Evolutionary conservation across 2,329 filamentous ascomycete genomes (phyloP).

Genomic region (Aspergillus carbonarius): DNA sequence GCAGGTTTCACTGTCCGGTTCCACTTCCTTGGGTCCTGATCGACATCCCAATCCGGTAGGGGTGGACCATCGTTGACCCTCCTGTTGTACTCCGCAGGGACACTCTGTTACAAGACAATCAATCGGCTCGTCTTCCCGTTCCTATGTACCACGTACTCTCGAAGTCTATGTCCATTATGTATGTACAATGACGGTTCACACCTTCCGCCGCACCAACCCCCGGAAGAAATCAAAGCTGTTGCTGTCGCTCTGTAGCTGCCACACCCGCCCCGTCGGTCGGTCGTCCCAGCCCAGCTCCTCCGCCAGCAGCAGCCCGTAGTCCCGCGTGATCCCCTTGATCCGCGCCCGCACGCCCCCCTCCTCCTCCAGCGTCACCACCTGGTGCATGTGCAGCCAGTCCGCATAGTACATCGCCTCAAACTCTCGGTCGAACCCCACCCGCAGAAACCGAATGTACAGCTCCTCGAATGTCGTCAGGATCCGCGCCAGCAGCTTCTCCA

Average conservation of each 20-base stretch:
- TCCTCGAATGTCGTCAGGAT: conserved; percentile 76
- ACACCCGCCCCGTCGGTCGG: conserved; percentile 71
- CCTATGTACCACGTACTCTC: neutral
- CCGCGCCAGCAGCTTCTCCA: conserved; percentile 78
- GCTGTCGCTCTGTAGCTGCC: conserved; percentile 88
- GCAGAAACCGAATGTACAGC: conserved; percentile 72
- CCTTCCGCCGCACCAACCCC: conserved; percentile 78
- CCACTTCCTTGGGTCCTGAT: too few relatives aligned
- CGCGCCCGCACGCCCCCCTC: conserved; percentile 72
- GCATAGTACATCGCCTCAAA: conserved; percentile 77
- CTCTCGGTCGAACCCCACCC: conserved; percentile 68
- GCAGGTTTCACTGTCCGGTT: neutral
- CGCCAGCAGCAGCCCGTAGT: conserved; percentile 83
- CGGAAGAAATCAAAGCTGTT: conserved; percentile 99
- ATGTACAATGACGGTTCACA: conserved; percentile 44
- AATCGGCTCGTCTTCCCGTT: too few relatives aligned
- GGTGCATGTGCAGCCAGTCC: conserved; percentile 81
- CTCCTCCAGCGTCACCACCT: conserved; percentile 73
- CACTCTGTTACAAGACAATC: too few relatives aligned
- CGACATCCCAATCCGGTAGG: neutral
- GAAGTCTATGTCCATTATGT: too few relatives aligned
- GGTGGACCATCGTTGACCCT: too few relatives aligned
- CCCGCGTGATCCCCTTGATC: conserved; percentile 83
- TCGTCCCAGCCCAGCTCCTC: conserved; percentile 78
- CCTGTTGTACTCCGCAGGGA: too few relatives aligned